Evolutionary conservation across 192 early-diverging fungal genomes (phyloP).

Genomic region (Cladochytrium replicatum): DNA sequence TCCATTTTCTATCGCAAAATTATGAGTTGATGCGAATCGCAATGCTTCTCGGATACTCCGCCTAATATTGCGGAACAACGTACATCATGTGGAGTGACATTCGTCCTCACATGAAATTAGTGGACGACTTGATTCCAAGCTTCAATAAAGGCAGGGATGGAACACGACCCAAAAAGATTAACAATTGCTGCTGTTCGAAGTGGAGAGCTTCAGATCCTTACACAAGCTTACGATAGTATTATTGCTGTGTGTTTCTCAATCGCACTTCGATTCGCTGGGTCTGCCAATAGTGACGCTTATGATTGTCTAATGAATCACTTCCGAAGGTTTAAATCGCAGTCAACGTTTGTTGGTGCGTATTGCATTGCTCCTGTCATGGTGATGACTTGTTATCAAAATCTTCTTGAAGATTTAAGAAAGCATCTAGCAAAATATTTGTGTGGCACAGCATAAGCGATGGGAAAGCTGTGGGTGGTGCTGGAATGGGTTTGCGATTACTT

Average conservation of each 20-base stretch:
- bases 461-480: no score
- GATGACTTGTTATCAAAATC: no score
- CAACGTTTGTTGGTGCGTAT: background rate
- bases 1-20: conserved; percentile 57
- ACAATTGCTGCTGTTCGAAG: background rate
- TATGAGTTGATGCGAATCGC: conserved; percentile 62
- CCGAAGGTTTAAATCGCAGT: background rate
- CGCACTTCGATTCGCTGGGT: conserved; percentile 60
- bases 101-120: conserved; percentile 52
- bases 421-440: no score
- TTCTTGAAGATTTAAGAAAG: no score
- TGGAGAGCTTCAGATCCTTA: conserved; percentile 30
- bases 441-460: no score
- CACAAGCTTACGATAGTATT: conserved; percentile 56
- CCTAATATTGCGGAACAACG: conserved; percentile 58
- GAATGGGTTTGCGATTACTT: no score
- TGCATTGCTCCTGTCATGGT: no score
- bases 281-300: conserved; percentile 5
- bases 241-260: conserved; percentile 54
- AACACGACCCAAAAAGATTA: background rate
- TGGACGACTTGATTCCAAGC: conserved; percentile 47
- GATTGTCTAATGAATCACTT: background rate
- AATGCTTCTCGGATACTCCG: conserved; percentile 63
- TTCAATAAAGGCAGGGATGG: conserved; percentile 34
- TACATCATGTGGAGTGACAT: conserved; percentile 69